phyloP scores from a whole-genome alignment of 2,329 filamentous ascomycete genomes.

The Elsinoe fawcettii region DNA sequence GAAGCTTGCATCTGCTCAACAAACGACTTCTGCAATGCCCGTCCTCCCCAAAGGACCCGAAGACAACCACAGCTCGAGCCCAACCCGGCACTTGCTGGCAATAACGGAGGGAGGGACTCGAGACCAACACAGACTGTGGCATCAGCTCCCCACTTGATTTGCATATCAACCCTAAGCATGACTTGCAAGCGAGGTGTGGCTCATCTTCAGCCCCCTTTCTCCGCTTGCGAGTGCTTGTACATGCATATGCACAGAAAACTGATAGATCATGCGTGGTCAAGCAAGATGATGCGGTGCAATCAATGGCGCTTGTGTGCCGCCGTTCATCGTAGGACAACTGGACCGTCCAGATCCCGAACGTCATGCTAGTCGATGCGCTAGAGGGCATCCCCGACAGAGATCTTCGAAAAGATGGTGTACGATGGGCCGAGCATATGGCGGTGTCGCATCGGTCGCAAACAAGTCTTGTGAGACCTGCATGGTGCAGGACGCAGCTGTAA shows the following conservation, averaged over 20 bases:
- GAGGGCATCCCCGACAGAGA: neutral
- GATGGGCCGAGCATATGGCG: neutral
- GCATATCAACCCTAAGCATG: conserved; percentile 1
- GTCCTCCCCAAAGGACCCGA: conserved; percentile 1
- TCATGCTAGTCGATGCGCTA: conserved; percentile 2
- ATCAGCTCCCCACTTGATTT: neutral
- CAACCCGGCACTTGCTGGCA: conserved; percentile 1
- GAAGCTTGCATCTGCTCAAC: conserved; percentile 6
- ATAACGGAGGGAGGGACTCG: conserved; percentile 1
- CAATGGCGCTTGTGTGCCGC: conserved; percentile 7
- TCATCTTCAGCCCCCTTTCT: conserved; percentile 5
- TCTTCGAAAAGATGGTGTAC: neutral
- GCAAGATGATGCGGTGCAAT: conserved; percentile 8
- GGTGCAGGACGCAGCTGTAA: neutral
- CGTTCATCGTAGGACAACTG: conserved; percentile 2
- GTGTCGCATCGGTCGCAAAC: neutral
- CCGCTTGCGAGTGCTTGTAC: neutral
- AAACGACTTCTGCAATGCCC: neutral
- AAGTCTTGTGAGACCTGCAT: neutral
- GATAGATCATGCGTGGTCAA: conserved; percentile 9
- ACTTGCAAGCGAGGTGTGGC: conserved; percentile 12
- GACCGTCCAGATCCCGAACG: neutral
- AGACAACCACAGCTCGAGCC: conserved; percentile 2
- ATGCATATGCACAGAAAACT: conserved; percentile 12
- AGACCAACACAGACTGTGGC: neutral